Evolutionary conservation across 805 yeast genomes (phyloP), one percentile per base, ranked within the genome.

Genomic region (Myxozyma udenii): DNA sequence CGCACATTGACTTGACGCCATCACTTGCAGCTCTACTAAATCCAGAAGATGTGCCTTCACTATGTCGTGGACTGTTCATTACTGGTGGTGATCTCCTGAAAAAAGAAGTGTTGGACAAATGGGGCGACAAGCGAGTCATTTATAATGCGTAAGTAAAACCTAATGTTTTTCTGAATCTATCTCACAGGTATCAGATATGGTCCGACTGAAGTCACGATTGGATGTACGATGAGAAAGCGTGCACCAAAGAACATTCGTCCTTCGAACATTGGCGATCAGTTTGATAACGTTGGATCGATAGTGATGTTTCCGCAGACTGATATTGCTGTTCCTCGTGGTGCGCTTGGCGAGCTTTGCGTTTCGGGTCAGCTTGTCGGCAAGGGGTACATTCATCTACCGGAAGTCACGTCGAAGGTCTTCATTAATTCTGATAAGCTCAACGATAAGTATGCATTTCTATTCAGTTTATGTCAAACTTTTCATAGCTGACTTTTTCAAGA

Each of bases 11-110:
- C 41, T 35, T 62, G 40, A 62, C 65, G 3, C 65, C 65, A 3
- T 50, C 63, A 4, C 37, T 87, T 50, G 96, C 95, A 51, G 93
- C 95, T 24, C 85, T 95, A 63, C 76, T 87, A 66, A 79, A 91
- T 74, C 95, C 95, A 33, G 95, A 85, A 71, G 58, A 43, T 18
- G 58, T 60, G 5, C 62, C 61, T 9, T 53, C 50, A 2, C 55
- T 62, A 1, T 46, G 51, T 33, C 25, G 47, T 11, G 64, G 64
- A 19, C 47, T 62, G 18, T 62, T 62, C 30, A 62, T 62, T 38
- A 62, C 65, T 6, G 65, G 65, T 5, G 65, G 65, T 2, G 65
- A 62, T 37, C 51, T 57, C 28, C 43, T 62, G 18, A 61, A 55
- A 26, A 51, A 43, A n/a, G 65, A 62, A 38, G 53, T 62, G 4